phyloP scores from a whole-genome alignment of 169 alveolate genomes.

The Plasmodium sp. region DNA sequence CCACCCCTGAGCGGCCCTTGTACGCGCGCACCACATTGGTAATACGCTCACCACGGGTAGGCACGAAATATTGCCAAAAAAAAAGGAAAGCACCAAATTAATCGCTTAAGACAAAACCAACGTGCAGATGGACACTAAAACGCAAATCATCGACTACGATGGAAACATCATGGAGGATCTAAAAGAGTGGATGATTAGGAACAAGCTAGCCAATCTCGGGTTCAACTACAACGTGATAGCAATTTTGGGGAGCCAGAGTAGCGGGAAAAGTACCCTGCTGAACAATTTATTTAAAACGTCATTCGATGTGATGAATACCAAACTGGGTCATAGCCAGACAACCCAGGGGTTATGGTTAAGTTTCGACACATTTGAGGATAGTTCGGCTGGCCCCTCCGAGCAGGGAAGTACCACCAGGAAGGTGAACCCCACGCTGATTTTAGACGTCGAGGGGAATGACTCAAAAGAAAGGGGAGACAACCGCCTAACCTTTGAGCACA shows the following conservation, averaged over 20 bases:
- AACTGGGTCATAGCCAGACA: slow-evolving; percentile 92
- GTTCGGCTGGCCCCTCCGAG: neutral
- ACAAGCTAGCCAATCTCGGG: slow-evolving; percentile 44
- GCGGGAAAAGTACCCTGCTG: slow-evolving; percentile 92
- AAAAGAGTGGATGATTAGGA: slow-evolving; percentile 47
- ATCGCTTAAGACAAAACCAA: neutral
- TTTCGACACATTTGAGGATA: slow-evolving; percentile 65
- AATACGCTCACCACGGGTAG: neutral
- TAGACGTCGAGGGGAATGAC: slow-evolving; percentile 94
- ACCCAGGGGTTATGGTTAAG: slow-evolving; percentile 94
- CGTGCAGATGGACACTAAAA: slow-evolving; percentile 5
- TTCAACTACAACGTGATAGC: slow-evolving; percentile 89
- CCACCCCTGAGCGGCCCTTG: neutral
- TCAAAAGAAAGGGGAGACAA: slow-evolving; percentile 92
- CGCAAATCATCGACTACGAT: slow-evolving; percentile 72
- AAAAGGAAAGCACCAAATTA: neutral
- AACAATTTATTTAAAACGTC: slow-evolving; percentile 87
- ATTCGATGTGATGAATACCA: slow-evolving; percentile 90
- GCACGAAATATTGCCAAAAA: neutral
- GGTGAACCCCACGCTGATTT: slow-evolving; percentile 79
- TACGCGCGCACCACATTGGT: neutral
- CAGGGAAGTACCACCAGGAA: neutral
- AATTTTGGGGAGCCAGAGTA: slow-evolving; percentile 92
- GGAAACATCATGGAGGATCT: slow-evolving; percentile 59
- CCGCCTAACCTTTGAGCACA: slow-evolving; percentile 91